Evolutionary conservation across 2,329 filamentous ascomycete genomes (phyloP).

Genomic region (Mycocentrospora acerina): DNA sequence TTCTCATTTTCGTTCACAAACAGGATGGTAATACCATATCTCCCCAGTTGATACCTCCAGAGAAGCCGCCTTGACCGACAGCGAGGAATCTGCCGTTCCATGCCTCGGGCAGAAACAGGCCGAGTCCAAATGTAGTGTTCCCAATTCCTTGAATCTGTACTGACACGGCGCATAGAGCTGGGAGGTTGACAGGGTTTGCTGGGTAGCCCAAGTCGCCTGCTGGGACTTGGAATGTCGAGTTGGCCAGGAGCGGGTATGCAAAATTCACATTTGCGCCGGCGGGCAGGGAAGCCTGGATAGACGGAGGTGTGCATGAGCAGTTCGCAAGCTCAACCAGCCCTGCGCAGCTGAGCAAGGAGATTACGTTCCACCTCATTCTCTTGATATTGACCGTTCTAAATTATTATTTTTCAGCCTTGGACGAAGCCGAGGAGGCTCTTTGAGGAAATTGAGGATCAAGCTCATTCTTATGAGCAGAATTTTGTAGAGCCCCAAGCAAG

Average conservation of each 20-base stretch:
- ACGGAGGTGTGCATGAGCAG: slow-evolving; percentile 37
- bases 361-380: slow-evolving; percentile 14
- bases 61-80: slow-evolving; percentile 51
- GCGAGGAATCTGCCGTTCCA: slow-evolving; percentile 44
- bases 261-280: slow-evolving; percentile 41
- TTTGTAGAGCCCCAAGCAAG: too few relatives aligned
- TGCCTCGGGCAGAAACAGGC: slow-evolving; percentile 40
- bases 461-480: too few relatives aligned
- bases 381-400: neutral
- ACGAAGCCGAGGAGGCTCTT: too few relatives aligned
- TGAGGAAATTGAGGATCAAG: too few relatives aligned
- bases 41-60: slow-evolving; percentile 51
- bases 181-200: slow-evolving; percentile 39
- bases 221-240: slow-evolving; percentile 44
- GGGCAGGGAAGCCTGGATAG: slow-evolving; percentile 38
- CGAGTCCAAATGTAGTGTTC: slow-evolving; percentile 42
- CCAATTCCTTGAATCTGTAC: slow-evolving; percentile 40
- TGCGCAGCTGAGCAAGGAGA: slow-evolving; percentile 13
- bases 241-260: slow-evolving; percentile 31
- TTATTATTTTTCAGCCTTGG: too few relatives aligned
- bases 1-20: too few relatives aligned
- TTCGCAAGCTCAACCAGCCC: slow-evolving; percentile 23
- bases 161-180: slow-evolving; percentile 42
- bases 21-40: slow-evolving; percentile 53
- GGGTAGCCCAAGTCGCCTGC: slow-evolving; percentile 44